phyloP scores from a whole-genome alignment of 2,329 filamentous ascomycete genomes.

The Stachybotrys chlorohalonatus region DNA sequence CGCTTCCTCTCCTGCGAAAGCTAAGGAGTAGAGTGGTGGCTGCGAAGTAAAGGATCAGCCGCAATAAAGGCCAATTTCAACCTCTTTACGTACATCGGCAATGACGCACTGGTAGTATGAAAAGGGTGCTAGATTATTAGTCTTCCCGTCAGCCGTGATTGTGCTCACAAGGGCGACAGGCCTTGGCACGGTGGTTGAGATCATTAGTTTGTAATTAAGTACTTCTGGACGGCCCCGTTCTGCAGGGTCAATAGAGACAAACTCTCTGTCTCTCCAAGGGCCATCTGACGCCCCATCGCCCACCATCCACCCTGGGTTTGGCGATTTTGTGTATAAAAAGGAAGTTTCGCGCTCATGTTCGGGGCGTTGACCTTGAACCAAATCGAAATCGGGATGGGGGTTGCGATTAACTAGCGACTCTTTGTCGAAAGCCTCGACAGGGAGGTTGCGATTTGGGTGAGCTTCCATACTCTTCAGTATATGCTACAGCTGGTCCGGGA shows the following conservation, averaged over 20 bases:
- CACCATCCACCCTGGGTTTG: neutral
- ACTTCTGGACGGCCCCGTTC: neutral
- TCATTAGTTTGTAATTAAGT: slow-evolving; percentile 79
- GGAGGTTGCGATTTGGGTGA: neutral
- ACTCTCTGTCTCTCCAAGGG: neutral
- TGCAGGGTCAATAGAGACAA: neutral
- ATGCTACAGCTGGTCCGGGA: too few relatives aligned
- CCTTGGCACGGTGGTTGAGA: slow-evolving; percentile 68
- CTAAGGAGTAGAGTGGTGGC: neutral
- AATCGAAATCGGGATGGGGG: neutral
- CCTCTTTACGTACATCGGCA: slow-evolving; percentile 47
- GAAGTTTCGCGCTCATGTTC: neutral
- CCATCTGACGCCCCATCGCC: neutral
- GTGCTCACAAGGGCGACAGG: slow-evolving; percentile 59
- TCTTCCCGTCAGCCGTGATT: slow-evolving; percentile 45
- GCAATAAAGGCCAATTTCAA: neutral
- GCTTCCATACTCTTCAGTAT: too few relatives aligned
- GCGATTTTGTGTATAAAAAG: neutral
- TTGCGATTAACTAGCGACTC: neutral
- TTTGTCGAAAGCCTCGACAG: neutral
- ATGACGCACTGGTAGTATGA: slow-evolving; percentile 66
- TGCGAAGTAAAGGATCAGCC: neutral
- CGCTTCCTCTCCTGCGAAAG: neutral
- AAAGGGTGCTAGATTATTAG: slow-evolving; percentile 69
- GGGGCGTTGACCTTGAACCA: neutral